phyloP scores from a whole-genome alignment of 2,329 filamentous ascomycete species.

The Clonostachys solani region DNA sequence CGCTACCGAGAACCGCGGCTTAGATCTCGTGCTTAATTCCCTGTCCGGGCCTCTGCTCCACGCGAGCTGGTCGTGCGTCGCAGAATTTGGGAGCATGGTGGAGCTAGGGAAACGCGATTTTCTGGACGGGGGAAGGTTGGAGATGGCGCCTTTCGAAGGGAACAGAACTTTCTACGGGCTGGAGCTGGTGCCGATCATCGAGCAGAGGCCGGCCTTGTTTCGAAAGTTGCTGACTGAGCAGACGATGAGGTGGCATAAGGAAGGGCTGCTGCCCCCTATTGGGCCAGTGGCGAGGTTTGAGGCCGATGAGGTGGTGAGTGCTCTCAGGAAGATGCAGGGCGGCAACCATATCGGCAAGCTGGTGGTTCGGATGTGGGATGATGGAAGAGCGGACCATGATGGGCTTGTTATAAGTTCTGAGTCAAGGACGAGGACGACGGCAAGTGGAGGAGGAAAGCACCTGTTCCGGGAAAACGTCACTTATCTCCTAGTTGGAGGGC shows the following conservation, averaged over 20 bases:
- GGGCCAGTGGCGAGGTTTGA: slow-evolving; percentile 14
- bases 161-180: slow-evolving; percentile 20
- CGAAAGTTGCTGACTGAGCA: background rate
- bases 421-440: too few species aligned
- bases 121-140: slow-evolving; percentile 28
- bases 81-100: slow-evolving; percentile 35
- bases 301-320: slow-evolving; percentile 21
- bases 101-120: slow-evolving; percentile 40
- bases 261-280: slow-evolving; percentile 7
- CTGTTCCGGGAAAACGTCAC: background rate
- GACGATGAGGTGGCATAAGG: background rate
- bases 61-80: slow-evolving; percentile 36
- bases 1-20: slow-evolving; percentile 17
- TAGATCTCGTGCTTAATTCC: slow-evolving; percentile 25
- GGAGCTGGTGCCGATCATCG: background rate
- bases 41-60: slow-evolving; percentile 33
- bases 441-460: too few species aligned
- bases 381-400: background rate
- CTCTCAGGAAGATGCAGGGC: slow-evolving; percentile 36
- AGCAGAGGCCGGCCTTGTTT: background rate
- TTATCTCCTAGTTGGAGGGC: slow-evolving; percentile 23
- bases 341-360: slow-evolving; percentile 36
- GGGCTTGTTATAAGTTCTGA: slow-evolving; percentile 8
- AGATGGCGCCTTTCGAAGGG: slow-evolving; percentile 36
- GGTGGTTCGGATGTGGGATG: slow-evolving; percentile 17